Evolutionary conservation across 2,329 filamentous ascomycete genomes (phyloP).

Genomic region (Phialocephala subalpina): DNA sequence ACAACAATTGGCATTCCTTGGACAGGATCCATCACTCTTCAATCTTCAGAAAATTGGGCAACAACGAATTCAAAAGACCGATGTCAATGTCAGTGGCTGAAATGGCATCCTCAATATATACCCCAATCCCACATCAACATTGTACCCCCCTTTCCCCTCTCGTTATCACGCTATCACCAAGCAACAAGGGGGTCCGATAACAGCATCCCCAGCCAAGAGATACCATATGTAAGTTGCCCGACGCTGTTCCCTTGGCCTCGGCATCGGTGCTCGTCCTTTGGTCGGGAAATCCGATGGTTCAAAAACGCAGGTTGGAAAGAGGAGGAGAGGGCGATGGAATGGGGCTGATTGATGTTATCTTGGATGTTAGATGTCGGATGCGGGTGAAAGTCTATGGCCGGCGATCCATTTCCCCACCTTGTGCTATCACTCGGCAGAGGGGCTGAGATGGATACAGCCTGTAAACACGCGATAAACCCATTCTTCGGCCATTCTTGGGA

Average conservation of each 20-base stretch:
- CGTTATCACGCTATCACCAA: constrained; percentile 1
- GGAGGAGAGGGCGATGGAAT: not conserved
- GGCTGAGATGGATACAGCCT: not conserved
- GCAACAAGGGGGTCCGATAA: not conserved
- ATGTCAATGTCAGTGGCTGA: not conserved
- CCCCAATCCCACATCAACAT: not conserved
- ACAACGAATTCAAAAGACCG: not conserved
- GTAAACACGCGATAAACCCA: not conserved
- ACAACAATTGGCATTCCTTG: not conserved
- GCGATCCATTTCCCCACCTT: not conserved
- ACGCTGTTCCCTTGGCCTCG: not conserved
- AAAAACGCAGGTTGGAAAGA: not conserved
- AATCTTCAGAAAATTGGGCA: not conserved
- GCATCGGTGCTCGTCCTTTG: not conserved
- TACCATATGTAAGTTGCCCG: constrained; percentile 18
- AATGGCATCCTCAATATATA: not conserved
- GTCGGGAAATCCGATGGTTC: not conserved
- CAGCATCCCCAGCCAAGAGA: constrained; percentile 14
- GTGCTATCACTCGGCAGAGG: constrained; percentile 3
- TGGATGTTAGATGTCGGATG: constrained; percentile 1
- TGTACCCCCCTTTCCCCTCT: not conserved
- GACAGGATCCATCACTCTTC: not conserved
- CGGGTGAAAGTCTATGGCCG: no score
- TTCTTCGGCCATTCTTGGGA: no score
- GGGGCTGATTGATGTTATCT: not conserved